A percentile compares a stretch with the other conserved stretches of the same genome.
These are phyloP conservation scores for Sicyos edulis DNA, from an alignment of 306 rosid species.

Conservation along the genomic window DNA sequence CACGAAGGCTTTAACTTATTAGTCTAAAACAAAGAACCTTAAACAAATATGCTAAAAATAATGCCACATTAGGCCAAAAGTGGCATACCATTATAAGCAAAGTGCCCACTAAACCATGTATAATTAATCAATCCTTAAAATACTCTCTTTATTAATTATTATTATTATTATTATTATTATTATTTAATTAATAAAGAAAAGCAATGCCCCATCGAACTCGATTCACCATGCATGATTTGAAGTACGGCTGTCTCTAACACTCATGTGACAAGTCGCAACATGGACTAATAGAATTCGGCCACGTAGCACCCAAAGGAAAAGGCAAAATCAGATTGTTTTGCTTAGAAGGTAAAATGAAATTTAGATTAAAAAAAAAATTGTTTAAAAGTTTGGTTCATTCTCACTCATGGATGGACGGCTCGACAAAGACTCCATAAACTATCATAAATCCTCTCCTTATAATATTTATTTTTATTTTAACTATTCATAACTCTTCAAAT, in stretches of 20 bases:
- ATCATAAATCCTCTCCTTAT: too few species aligned
- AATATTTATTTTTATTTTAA: too few species aligned
- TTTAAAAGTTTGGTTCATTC: too few species aligned
- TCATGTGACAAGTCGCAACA: background rate
- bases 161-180: too few species aligned
- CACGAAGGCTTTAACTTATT: background rate
- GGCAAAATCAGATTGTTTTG: background rate
- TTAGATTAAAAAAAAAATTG: too few species aligned
- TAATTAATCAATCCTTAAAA: background rate
- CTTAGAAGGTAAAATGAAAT: too few species aligned
- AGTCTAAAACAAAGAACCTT: conserved; percentile 6
- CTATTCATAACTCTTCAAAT: too few species aligned
- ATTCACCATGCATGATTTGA: conserved; percentile 3
- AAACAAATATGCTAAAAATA: conserved; percentile 1
- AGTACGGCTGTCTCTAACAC: background rate
- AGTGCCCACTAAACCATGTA: conserved; percentile 14
- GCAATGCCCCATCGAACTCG: background rate
- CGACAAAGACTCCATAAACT: too few species aligned
- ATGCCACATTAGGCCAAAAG: conserved; percentile 6
- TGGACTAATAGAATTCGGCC: background rate
- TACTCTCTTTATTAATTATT: background rate
- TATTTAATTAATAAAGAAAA: background rate
- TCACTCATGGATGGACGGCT: too few species aligned
- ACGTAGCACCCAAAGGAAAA: background rate
- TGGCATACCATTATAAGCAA: background rate